Conservation (phyloP, 352 stramenopile species). For the Globisporangium echinulatum region DNA sequence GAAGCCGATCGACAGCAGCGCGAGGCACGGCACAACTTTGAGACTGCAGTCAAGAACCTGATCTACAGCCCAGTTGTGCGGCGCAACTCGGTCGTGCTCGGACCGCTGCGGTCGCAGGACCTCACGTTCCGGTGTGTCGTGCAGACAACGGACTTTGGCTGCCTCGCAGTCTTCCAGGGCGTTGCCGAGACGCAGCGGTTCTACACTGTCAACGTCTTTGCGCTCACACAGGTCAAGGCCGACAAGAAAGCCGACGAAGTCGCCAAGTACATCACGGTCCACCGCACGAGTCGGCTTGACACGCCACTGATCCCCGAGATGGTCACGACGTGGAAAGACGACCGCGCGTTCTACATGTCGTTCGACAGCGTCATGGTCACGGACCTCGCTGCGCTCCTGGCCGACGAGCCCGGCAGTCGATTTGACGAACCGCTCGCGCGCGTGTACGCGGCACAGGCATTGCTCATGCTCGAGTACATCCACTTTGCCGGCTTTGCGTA, state of each 20-base stretch:
- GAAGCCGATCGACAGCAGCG: conserved; percentile 32
- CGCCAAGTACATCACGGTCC: conserved; percentile 56
- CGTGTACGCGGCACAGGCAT: conserved; percentile 57
- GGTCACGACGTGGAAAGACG: conserved; percentile 72
- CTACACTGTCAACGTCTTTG: conserved; percentile 78
- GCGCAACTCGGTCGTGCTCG: conserved; percentile 41
- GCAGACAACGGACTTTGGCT: conserved; percentile 72
- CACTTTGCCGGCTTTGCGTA: conserved; percentile 77
- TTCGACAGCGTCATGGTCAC: conserved; percentile 70
- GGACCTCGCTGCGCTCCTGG: conserved; percentile 51
- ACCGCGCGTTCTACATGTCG: conserved; percentile 71
- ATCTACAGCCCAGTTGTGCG: conserved; percentile 55
- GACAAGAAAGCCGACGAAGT: conserved; percentile 68
- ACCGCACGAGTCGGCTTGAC: conserved; percentile 63
- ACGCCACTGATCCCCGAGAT: conserved; percentile 69
- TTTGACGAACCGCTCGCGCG: conserved; percentile 55
- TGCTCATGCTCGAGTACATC: conserved; percentile 83
- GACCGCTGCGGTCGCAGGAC: conserved; percentile 44
- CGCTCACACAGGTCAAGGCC: conserved; percentile 56
- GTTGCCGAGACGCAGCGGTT: conserved; percentile 50
- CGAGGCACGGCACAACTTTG: conserved; percentile 76
- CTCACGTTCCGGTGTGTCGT: conserved; percentile 67
- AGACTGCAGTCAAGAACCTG: conserved; percentile 79
- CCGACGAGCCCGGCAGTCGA: conserved; percentile 43
- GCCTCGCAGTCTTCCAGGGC: conserved; percentile 67